Base-by-base conservation (phyloP, 2,329 filamentous ascomycete species). In the Alternaria dauci region DNA sequence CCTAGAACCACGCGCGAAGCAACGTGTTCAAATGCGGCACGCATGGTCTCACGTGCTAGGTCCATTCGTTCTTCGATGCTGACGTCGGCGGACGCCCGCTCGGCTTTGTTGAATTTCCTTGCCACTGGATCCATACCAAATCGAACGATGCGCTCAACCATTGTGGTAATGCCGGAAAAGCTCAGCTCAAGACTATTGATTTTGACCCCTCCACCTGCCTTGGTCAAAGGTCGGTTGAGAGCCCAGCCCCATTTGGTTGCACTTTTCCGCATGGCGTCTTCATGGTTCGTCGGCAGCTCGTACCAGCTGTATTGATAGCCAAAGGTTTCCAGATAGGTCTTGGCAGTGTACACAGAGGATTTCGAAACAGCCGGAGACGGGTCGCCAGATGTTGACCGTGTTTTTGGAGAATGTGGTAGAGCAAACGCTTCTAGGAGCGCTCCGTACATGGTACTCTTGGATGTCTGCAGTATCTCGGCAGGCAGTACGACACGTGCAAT, bases 21-120 rank as follows among this genome's bases (percentile, higher is more conserved):
- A 26, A 98, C 82, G 80, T 98, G 94, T 77, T 97, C 93, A 76
- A 98, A 99, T 16, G 90, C 88, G 2, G 93, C 83, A 36, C 89
- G 86, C 90, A 97, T 94, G 1, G 88, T 84, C 65, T 91, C 89
- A 41, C 85, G 83, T 1, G 91, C 94, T 43, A 99, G 83, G 2
- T 83, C 81, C 28, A 85, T 84, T 5, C 93, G 86, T 75, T 96
- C 90, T 3, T 83, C 79, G 2, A 86, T 66, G 11, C 78, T 76
- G 73, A 91, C 81, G 1, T 77, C 62, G 63, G 74, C 65, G 12
- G 75, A 58, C n/a, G 61, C 56, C n/a, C 80, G 73, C 52, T 71
- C 63, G 14, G 61, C 62, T 44, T 75, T 73, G 52, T 70, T 75
- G 8, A 69, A 50, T 53, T 75, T 77, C 4, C 66, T 65, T 12